Conservation (phyloP, 2,329 filamentous ascomycete species). For the Hortaea werneckii region DNA sequence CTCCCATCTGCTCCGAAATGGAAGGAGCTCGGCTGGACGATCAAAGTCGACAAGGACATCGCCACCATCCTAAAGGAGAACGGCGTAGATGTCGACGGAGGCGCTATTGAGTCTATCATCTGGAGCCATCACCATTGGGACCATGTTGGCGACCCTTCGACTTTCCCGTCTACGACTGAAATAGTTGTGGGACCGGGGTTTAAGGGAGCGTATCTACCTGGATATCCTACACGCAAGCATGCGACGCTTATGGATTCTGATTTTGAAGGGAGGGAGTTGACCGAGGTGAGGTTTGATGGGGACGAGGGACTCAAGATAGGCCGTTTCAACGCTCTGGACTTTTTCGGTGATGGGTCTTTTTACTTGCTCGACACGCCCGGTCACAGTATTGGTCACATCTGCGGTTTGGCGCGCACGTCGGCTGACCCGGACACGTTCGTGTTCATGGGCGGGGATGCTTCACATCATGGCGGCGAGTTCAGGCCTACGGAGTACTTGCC, state of each 20-base stretch:
- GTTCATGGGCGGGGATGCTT: slow-evolving; percentile 41
- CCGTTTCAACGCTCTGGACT: slow-evolving; percentile 40
- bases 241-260: slow-evolving; percentile 32
- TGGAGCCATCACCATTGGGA: slow-evolving; percentile 29
- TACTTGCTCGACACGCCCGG: slow-evolving; percentile 47
- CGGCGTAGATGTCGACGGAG: slow-evolving; percentile 29
- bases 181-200: slow-evolving; percentile 41
- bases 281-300: slow-evolving; percentile 27
- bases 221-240: slow-evolving; percentile 33
- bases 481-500: slow-evolving; percentile 34
- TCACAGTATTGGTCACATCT: slow-evolving; percentile 42
- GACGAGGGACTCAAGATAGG: slow-evolving; percentile 31
- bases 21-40: slow-evolving; percentile 22
- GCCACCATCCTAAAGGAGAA: slow-evolving; percentile 32
- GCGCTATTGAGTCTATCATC: slow-evolving; percentile 22
- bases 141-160: slow-evolving; percentile 28
- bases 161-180: slow-evolving; percentile 33
- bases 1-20: slow-evolving; percentile 26
- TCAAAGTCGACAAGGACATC: slow-evolving; percentile 35
- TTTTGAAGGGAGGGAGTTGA: slow-evolving; percentile 29
- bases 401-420: slow-evolving; percentile 37
- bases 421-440: slow-evolving; percentile 32
- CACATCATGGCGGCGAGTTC: slow-evolving; percentile 26
- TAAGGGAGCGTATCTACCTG: slow-evolving; percentile 32
- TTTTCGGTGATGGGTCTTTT: slow-evolving; percentile 47